These are phyloP conservation scores for Apodospora peruviana DNA, from an alignment of 495 filamentous ascomycete species.

Conservation along the genomic window DNA sequence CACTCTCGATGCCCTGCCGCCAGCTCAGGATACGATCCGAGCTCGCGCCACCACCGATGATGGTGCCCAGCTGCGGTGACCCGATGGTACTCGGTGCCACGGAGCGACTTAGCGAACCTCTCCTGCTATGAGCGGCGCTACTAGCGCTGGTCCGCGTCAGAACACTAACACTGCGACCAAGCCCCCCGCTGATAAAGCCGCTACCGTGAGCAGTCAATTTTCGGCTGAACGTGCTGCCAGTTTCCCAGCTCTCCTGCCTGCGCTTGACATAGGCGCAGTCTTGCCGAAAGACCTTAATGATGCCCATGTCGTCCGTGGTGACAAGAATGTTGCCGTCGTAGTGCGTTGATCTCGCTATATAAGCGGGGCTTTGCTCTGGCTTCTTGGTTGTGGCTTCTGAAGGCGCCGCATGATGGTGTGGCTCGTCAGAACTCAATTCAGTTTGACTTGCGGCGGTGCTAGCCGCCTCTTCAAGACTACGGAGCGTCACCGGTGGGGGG, in stretches of 20 bases:
- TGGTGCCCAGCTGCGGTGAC: slow-evolving; percentile 40
- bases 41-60: slow-evolving; percentile 31
- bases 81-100: slow-evolving; percentile 12
- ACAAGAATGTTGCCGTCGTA: slow-evolving; percentile 86
- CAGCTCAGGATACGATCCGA: slow-evolving; percentile 87
- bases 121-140: slow-evolving; percentile 46
- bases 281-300: slow-evolving; percentile 90
- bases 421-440: slow-evolving; percentile 22
- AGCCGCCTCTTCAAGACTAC: slow-evolving; percentile 61
- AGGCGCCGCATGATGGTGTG: slow-evolving; percentile 13
- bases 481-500: slow-evolving; percentile 81
- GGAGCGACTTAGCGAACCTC: slow-evolving; percentile 42
- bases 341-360: slow-evolving; percentile 69
- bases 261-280: slow-evolving; percentile 72
- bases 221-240: slow-evolving; percentile 70
- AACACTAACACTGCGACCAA: slow-evolving; percentile 63
- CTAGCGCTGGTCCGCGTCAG: slow-evolving; percentile 49
- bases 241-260: slow-evolving; percentile 58
- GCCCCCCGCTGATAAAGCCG: slow-evolving; percentile 30
- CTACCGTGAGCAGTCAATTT: slow-evolving; percentile 48
- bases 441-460: slow-evolving; percentile 27
- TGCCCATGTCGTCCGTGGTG: slow-evolving; percentile 80
- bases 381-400: slow-evolving; percentile 22
- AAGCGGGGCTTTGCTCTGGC: slow-evolving; percentile 52
- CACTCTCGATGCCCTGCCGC: slow-evolving; percentile 67